Conservation (phyloP, 306 rosid species). For the Quercus rubra region DNA sequence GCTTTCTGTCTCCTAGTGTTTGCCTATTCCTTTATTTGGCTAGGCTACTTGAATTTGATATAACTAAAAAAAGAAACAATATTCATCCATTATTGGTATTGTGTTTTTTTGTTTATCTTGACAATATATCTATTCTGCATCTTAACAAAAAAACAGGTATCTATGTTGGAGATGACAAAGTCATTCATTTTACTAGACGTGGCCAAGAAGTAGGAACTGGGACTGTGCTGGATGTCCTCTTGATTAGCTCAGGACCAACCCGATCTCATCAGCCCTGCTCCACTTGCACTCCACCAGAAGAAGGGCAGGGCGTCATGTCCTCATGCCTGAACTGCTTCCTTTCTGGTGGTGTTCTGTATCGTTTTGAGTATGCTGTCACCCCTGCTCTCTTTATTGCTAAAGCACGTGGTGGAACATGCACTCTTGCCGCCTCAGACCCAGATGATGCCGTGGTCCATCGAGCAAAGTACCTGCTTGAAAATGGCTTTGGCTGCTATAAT, state of each 20-base stretch:
- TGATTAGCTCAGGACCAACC: slow-evolving; percentile 75
- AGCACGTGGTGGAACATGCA: slow-evolving; percentile 94
- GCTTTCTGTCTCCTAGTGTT: not conserved
- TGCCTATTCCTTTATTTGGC: not conserved
- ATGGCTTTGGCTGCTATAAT: slow-evolving; percentile 87
- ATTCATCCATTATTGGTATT: not conserved
- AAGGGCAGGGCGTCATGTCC: slow-evolving; percentile 54
- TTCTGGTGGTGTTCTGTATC: slow-evolving; percentile 78
- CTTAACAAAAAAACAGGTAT: slow-evolving; percentile 49
- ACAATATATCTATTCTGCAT: not conserved
- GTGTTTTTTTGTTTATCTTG: not conserved
- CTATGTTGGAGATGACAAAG: slow-evolving; percentile 68
- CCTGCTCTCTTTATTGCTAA: slow-evolving; percentile 77
- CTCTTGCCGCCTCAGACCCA: slow-evolving; percentile 71
- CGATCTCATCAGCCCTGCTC: slow-evolving; percentile 45
- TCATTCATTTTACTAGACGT: slow-evolving; percentile 83
- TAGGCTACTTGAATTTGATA: slow-evolving; percentile 2
- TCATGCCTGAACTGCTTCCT: slow-evolving; percentile 93
- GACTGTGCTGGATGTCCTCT: slow-evolving; percentile 68
- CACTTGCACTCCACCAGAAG: slow-evolving; percentile 44
- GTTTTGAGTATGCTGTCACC: slow-evolving; percentile 69
- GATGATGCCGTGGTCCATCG: slow-evolving; percentile 67
- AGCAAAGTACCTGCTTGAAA: slow-evolving; percentile 59
- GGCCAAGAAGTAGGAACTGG: slow-evolving; percentile 99
- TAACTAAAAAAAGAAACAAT: not conserved